Base-by-base conservation (phyloP, 1,284 basidiomycete genomes). In the Ustilago hordei region DNA sequence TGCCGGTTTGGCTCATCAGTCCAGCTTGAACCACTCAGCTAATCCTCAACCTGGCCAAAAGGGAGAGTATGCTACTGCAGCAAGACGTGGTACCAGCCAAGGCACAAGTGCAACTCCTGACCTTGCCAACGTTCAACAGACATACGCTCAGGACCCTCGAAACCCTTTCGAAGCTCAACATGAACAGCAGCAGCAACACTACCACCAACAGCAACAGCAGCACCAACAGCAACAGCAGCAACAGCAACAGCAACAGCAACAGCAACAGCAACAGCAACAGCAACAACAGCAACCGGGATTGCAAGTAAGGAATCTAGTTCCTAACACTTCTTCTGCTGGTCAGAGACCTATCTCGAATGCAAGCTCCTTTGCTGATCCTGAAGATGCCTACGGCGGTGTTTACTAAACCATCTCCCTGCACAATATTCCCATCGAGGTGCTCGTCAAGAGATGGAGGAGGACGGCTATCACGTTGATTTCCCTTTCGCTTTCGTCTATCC, bases 91-190 rank as follows among this genome's bases (percentile, higher is more conserved):
- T 19, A 80, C 76, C 8, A 23, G 62, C 8, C 80, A 83, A 50
- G 73, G 69, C 15, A 64, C 80, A 15, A 66, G 60, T 36, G 81
- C 80, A 38, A 83, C 81, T 7, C 81, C 81, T 4, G 81, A 83
- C 48, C 39, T 83, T 9, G 78, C 80, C 35, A 81, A 83, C 54
- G 67, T 81, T 23, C 80, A 83, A 59, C 79, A 82, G 55, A 81
- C 78, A 13, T 82, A 81, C 43, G 75, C 71, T 6, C 43, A 45
- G 19, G 7, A 19, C 9, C 3, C 36, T 6, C 23, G 3, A 28
- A 69, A 73, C 43, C 69, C 70, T 1, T 69, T 60, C 19, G 69
- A 60, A 32, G 31, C 9, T 31, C 48, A 50, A 50, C 23, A 41
- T 15, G 38, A 43, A 31, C 43, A 41, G 1, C 48, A 50, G 31